phyloP scores from a whole-genome alignment of 768 basidiomycete genomes.

The Dendrothele bispora region DNA sequence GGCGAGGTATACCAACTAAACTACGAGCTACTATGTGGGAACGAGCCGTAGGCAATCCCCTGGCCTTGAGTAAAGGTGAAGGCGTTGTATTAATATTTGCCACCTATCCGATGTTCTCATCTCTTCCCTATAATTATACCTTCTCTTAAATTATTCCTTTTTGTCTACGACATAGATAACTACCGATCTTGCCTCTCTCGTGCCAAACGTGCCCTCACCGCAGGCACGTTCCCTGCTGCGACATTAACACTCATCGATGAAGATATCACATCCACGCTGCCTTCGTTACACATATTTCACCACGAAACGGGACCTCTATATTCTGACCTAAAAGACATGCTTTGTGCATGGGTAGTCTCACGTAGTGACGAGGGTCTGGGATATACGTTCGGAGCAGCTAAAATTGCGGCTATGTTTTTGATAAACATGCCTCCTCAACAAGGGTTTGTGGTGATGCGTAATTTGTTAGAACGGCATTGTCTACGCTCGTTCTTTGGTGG shows the following conservation, averaged over 20 bases:
- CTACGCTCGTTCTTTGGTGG: slow-evolving; percentile 84
- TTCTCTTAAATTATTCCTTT: slow-evolving; percentile 7
- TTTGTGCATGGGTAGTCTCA: slow-evolving; percentile 86
- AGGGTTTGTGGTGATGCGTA: slow-evolving; percentile 82
- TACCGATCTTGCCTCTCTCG: slow-evolving; percentile 71
- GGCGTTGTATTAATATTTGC: slow-evolving; percentile 18
- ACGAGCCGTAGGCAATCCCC: slow-evolving; percentile 77
- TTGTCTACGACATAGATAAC: slow-evolving; percentile 47
- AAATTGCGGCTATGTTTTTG: slow-evolving; percentile 83
- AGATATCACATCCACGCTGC: slow-evolving; percentile 74
- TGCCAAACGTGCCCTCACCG: slow-evolving; percentile 67
- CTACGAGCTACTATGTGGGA: slow-evolving; percentile 83
- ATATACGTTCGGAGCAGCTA: slow-evolving; percentile 68
- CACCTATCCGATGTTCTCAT: neutral
- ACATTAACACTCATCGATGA: slow-evolving; percentile 66
- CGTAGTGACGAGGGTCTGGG: slow-evolving; percentile 81
- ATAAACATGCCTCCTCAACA: slow-evolving; percentile 76
- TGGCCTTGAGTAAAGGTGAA: slow-evolving; percentile 79
- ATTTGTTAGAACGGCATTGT: slow-evolving; percentile 83
- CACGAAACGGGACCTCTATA: slow-evolving; percentile 77
- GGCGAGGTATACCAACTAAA: slow-evolving; percentile 85
- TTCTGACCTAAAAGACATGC: slow-evolving; percentile 77
- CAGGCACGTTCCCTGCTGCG: slow-evolving; percentile 64
- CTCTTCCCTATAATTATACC: slow-evolving; percentile 4
- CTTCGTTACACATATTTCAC: slow-evolving; percentile 78